A percentile compares a stretch with the other conserved stretches of the same genome.
Evolutionary conservation across 805 yeast species (phyloP).

Genomic region (Metschnikowia koreensis): DNA sequence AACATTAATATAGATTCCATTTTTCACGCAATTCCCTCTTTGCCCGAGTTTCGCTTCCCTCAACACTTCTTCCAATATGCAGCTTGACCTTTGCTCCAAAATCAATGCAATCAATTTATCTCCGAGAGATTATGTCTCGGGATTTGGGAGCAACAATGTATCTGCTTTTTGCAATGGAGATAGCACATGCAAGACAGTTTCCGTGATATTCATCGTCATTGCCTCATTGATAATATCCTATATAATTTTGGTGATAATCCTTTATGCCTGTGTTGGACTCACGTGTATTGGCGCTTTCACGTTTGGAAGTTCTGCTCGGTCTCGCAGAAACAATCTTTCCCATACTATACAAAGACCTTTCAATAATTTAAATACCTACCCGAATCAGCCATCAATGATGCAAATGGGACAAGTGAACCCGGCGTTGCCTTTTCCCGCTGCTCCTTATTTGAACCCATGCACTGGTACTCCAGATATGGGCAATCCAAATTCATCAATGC

Average conservation of each 20-base stretch:
- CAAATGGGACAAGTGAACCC: background rate
- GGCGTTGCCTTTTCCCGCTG: background rate
- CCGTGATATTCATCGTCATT: background rate
- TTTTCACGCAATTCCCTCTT: background rate
- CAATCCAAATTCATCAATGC: background rate
- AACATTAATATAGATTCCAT: background rate
- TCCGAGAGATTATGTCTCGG: background rate
- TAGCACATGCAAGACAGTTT: background rate
- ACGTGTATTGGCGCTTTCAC: background rate
- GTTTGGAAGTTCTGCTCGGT: background rate
- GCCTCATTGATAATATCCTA: background rate
- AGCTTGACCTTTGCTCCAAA: background rate
- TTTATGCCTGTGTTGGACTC: background rate
- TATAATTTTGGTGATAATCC: background rate
- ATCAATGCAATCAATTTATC: background rate
- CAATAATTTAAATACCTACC: background rate
- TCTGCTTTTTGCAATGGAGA: background rate
- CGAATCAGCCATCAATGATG: background rate
- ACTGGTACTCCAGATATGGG: background rate
- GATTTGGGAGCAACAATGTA: background rate
- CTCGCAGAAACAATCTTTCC: background rate
- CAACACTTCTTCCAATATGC: background rate
- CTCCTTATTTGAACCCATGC: background rate
- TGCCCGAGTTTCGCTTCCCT: background rate
- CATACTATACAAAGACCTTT: background rate